Evolutionary conservation across 495 filamentous ascomycete genomes (phyloP), one percentile per base, ranked within the genome.

Genomic region (Neurospora sp.): DNA sequence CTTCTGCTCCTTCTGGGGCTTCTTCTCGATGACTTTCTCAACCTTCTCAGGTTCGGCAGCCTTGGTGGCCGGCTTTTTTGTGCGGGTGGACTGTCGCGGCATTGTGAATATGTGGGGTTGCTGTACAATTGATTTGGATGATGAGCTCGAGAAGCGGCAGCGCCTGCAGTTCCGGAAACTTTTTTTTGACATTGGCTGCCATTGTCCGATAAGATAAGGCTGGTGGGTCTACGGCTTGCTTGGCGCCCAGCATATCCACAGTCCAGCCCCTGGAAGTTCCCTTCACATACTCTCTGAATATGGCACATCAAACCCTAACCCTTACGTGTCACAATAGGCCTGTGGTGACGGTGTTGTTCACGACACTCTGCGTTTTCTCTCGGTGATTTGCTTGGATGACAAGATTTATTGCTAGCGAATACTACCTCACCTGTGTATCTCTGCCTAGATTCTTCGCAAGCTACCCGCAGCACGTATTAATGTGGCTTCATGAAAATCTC

Each of bases 1-100:
- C 70, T 90, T 88, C 76, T 91, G 89, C 75, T 94, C 88, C 19
- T 88, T 84, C 66, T 91, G 40, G 10, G 70, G 89, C 79, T 90
- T 87, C 75, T 92, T 88, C 71, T 88, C 86, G 71, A 37, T n/a
- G 71, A 74, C 40, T 73, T 76, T 78, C 19, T 73, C 69, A 40
- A 62, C 59, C 71, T 71, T 73, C 42, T 73, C 62, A 69, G 59
- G 71, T 72, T 73, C 38, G 39, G 28, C 42, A 24, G 69, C 39
- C 73, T 78, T 77, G 73, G 79, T 80, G 45, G 72, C 79, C 79
- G 79, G 79, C 9, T 71, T 77, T 76, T 48, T 70, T 69, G 72
- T 71, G 71, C 48, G 70, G 75, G 74, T 73, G 72, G 77, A 71
- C 54, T 66, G 54, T 66, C 54, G 54, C 15, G 54, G 54, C 54